Conservation (phyloP, 129 eudicot species). For the Heracleum sosnowskyi region DNA sequence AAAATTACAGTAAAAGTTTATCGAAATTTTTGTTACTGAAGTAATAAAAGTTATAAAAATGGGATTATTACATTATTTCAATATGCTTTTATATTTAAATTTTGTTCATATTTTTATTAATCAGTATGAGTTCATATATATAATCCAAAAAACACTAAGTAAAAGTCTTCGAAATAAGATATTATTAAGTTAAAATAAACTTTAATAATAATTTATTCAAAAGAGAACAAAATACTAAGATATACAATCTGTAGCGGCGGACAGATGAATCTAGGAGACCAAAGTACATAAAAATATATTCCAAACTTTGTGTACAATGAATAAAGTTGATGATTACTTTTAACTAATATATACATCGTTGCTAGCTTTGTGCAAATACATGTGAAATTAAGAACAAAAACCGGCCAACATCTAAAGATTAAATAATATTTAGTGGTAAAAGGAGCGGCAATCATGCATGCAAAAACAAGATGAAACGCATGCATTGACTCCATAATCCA, state of each 20-base stretch:
- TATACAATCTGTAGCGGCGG: background rate
- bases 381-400: background rate
- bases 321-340: background rate
- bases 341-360: background rate
- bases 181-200: background rate
- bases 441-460: conserved; percentile 7
- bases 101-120: too few relatives aligned
- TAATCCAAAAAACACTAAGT: too few relatives aligned
- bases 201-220: background rate
- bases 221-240: background rate
- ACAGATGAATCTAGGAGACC: background rate
- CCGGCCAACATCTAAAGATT: background rate
- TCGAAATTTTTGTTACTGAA: too few relatives aligned
- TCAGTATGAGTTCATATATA: too few relatives aligned
- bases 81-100: too few relatives aligned
- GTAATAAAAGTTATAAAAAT: too few relatives aligned
- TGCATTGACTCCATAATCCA: background rate
- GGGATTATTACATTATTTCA: too few relatives aligned
- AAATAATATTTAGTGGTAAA: background rate
- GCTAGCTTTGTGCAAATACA: background rate
- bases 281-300: background rate
- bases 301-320: background rate
- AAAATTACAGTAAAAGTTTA: too few relatives aligned
- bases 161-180: too few relatives aligned
- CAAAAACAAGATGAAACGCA: background rate